phyloP scores from a whole-genome alignment of 495 filamentous ascomycete genomes.

The Neurospora sp. region DNA sequence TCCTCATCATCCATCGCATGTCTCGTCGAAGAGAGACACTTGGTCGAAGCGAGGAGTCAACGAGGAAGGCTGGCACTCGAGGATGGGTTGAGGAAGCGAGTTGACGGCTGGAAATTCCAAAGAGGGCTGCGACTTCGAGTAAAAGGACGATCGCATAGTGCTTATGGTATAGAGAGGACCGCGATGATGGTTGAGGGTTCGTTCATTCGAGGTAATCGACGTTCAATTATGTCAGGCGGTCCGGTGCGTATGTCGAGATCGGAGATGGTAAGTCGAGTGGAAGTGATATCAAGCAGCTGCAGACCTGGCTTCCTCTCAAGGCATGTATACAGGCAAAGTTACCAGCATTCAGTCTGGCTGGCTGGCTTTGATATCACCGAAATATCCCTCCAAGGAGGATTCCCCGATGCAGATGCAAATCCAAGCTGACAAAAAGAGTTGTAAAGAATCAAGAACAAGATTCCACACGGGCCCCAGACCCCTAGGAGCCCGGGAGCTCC shows the following conservation, averaged over 20 bases:
- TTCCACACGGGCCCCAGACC: background rate
- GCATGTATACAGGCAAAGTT: too few relatives aligned
- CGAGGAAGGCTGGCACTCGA: background rate
- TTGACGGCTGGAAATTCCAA: background rate
- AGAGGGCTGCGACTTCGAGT: background rate
- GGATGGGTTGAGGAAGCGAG: background rate
- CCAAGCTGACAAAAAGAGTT: background rate
- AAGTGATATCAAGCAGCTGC: too few relatives aligned
- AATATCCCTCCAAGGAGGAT: background rate
- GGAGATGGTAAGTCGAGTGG: background rate
- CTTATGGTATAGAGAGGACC: background rate
- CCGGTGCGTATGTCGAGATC: background rate
- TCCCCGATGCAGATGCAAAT: background rate
- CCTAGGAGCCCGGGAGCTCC: background rate
- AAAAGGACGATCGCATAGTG: background rate
- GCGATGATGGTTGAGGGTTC: background rate
- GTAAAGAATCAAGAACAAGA: background rate
- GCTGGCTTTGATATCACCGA: background rate
- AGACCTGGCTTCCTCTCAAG: too few relatives aligned
- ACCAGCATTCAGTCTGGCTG: too few relatives aligned
- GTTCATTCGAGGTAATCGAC: background rate
- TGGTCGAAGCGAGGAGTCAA: background rate
- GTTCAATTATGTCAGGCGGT: background rate
- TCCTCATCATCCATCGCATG: background rate
- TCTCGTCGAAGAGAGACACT: too few relatives aligned